Evolutionary conservation across 805 yeast genomes (phyloP).

Genomic region (Candida railenensis): DNA sequence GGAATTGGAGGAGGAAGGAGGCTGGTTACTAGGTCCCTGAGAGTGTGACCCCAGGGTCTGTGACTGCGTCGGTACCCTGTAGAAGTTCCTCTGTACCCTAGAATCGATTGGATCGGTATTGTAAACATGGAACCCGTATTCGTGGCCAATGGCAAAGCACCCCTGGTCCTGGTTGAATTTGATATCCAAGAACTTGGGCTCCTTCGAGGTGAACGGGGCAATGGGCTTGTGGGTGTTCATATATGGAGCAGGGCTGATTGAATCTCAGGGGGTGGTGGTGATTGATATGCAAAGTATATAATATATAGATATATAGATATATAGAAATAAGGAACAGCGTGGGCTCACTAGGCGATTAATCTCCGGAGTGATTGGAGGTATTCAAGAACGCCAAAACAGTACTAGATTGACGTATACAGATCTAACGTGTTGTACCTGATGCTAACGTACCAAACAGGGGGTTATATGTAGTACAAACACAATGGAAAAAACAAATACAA

Average conservation of each 20-base stretch:
- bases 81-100: slow-evolving; percentile 60
- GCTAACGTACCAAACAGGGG: no score
- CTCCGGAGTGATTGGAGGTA: no score
- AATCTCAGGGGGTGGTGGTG: not conserved
- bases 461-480: not conserved
- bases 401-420: no score
- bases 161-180: slow-evolving; percentile 87
- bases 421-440: no score
- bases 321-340: no score
- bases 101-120: slow-evolving; percentile 84
- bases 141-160: slow-evolving; percentile 83
- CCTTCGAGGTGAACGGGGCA: not conserved
- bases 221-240: slow-evolving; percentile 8
- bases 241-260: no score
- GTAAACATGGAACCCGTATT: slow-evolving; percentile 79
- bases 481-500: not conserved
- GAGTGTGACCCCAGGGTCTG: not conserved
- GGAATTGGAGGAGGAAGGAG: slow-evolving; percentile 2
- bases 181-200: slow-evolving; percentile 46
- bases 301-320: no score
- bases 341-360: no score
- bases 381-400: no score
- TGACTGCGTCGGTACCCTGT: slow-evolving; percentile 9
- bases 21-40: not conserved
- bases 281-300: not conserved